Evolutionary conservation across 768 basidiomycete genomes (phyloP).

Genomic region (Coprinellus micaceus): DNA sequence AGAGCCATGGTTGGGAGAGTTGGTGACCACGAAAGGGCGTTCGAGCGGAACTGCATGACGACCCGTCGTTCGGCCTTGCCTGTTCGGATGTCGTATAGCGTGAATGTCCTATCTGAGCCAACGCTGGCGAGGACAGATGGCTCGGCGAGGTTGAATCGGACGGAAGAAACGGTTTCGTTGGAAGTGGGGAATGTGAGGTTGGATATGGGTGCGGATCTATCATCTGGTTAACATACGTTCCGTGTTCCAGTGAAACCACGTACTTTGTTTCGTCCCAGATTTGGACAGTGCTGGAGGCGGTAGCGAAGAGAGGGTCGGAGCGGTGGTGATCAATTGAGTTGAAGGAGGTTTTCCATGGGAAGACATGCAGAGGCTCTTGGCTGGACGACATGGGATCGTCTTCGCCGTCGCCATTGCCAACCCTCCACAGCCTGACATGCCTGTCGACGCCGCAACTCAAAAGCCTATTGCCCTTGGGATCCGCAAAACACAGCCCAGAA

Average conservation of each 20-base stretch:
- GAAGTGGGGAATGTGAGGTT: conserved; percentile 85
- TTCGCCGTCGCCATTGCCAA: conserved; percentile 22
- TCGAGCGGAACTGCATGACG: conserved; percentile 92
- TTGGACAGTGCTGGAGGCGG: conserved; percentile 89
- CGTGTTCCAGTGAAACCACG: conserved; percentile 17
- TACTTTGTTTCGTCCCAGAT: conserved; percentile 98
- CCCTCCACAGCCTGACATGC: conserved; percentile 80
- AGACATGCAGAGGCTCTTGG: conserved; percentile 63
- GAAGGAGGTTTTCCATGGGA: conserved; percentile 84
- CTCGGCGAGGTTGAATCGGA: conserved; percentile 93
- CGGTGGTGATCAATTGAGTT: conserved; percentile 95
- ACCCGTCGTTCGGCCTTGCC: conserved; percentile 92
- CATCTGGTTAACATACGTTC: conserved; percentile 2
- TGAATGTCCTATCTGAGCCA: conserved; percentile 93
- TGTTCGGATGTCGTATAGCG: conserved; percentile 93
- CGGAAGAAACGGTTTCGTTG: conserved; percentile 81
- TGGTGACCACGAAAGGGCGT: conserved; percentile 92
- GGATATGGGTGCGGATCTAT: conserved; percentile 78
- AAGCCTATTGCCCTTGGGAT: conserved; percentile 47
- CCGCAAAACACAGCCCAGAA: conserved; percentile 73
- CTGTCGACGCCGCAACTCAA: conserved; percentile 82
- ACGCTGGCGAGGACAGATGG: conserved; percentile 91
- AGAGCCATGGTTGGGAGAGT: conserved; percentile 89
- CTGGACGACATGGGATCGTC: conserved; percentile 26
- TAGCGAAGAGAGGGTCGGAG: conserved; percentile 85